phyloP scores from a whole-genome alignment of 441 rosid species.

The Gossypium aridum region DNA sequence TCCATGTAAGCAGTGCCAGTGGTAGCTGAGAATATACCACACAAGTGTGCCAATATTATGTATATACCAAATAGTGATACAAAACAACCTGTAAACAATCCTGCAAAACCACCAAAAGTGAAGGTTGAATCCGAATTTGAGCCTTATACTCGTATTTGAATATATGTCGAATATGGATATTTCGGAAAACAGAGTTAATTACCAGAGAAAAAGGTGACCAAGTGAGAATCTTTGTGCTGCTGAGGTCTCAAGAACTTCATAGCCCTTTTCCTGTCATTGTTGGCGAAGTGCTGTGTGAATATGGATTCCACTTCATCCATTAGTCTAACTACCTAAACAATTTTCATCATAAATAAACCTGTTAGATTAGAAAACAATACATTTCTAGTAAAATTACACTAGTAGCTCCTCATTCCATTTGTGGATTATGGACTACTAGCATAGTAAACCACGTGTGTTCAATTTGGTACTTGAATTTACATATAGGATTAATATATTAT shows the following conservation, averaged over 20 bases:
- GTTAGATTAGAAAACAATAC: not conserved
- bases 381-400: not conserved
- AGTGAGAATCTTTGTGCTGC: constrained; percentile 83
- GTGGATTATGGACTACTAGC: too few species aligned
- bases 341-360: not conserved
- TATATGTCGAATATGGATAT: not conserved
- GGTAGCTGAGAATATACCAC: constrained; percentile 60
- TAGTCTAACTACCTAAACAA: constrained; percentile 59
- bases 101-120: constrained; percentile 36
- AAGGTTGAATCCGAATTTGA: not conserved
- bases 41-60: constrained; percentile 70
- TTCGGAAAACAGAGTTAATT: constrained; percentile 6
- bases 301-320: constrained; percentile 99
- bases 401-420: too few species aligned
- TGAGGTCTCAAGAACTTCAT: constrained; percentile 96
- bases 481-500: too few species aligned
- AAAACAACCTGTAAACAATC: constrained; percentile 90
- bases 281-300: constrained; percentile 89
- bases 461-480: too few species aligned
- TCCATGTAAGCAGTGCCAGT: constrained; percentile 58
- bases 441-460: too few species aligned
- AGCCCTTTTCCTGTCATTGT: constrained; percentile 88
- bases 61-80: constrained; percentile 76
- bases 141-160: not conserved
- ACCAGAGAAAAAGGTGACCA: constrained; percentile 97